Evolutionary conservation across 176 grass and related monocot species (phyloP), one percentile per base, ranked within the genome.

Genomic region (Dendrocalamus sinicus): DNA sequence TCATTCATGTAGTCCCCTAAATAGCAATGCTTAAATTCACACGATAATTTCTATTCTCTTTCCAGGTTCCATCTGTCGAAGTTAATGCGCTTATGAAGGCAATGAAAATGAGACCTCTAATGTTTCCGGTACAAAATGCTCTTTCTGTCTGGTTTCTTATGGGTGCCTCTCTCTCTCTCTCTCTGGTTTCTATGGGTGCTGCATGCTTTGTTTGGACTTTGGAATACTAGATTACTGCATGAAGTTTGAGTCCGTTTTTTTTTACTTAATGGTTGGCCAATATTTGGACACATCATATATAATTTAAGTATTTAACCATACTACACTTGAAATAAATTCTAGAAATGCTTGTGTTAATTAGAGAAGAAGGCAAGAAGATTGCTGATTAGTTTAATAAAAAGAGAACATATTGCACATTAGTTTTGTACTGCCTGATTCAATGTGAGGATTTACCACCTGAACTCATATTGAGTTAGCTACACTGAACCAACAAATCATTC

Each of bases 81-180:
- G 85, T 98, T 85, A 98, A 98, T 83, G 88, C 96, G 28, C 96
- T 95, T 75, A 98, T 98, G 93, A 98, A 87, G 89, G 92, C 96
- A 70, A 78, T 98, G 84, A 92, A 87, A 85, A 98, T 95, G 88
- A 92, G 87, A 77, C 86, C 96, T 83, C 89, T 95, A 72, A 92
- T 95, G 90, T 98, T 98, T 79, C 93, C 93, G 81, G 96, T 98
- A 85, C 63, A 64, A 64, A 40, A 65, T 60, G 65, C 82, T 81
- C 47, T 81, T 61, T 80, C 53, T 7, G 24, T 41, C 48, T 74
- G 23, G 8, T 45, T 81, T 73, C 14, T 62, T 48, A 76, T 4
- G 37, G 0, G 37, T 39, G 53, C 45, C 32, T 4, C 41, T 43
- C 40, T 81, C 66, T 46, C 44, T 46, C 44, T 41, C 53, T 6